A percentile compares a stretch with the other conserved stretches of the same genome.
Evolutionary conservation across 1,284 basidiomycete genomes (phyloP).

Genomic region (Phaffia rhodozyma): DNA sequence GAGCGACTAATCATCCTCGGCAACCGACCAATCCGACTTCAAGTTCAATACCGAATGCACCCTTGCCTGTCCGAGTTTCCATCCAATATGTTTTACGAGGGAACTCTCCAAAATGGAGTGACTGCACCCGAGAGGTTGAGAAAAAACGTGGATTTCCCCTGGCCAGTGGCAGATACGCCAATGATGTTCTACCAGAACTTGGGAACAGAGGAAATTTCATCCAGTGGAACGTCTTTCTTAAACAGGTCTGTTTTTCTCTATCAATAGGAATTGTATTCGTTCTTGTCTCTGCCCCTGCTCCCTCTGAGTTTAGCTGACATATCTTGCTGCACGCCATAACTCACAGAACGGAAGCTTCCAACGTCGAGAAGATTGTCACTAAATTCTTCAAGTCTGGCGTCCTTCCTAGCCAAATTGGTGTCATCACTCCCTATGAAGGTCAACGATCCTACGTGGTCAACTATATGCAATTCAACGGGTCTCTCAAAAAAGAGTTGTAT

Average conservation of each 20-base stretch:
- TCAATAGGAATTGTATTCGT: background rate
- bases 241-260: conserved; percentile 50
- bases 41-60: conserved; percentile 99
- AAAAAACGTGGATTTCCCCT: conserved; percentile 97
- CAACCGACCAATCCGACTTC: conserved; percentile 92
- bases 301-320: conserved; percentile 17
- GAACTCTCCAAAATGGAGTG: conserved; percentile 96
- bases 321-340: conserved; percentile 12
- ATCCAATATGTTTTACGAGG: conserved; percentile 99
- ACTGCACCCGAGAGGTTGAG: conserved; percentile 93
- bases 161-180: conserved; percentile 93
- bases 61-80: conserved; percentile 98
- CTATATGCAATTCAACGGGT: conserved; percentile 98
- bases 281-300: conserved; percentile 15
- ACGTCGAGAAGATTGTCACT: conserved; percentile 99
- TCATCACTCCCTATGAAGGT: conserved; percentile 98
- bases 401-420: conserved; percentile 86
- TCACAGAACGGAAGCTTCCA: conserved; percentile 88
- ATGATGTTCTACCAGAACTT: conserved; percentile 99
- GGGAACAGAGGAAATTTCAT: conserved; percentile 97
- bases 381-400: conserved; percentile 99
- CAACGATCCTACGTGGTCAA: conserved; percentile 98
- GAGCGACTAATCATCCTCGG: conserved; percentile 91
- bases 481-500: conserved; percentile 96
- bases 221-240: conserved; percentile 94